phyloP scores from a whole-genome alignment of 805 yeast genomes.

The Tetrapisispora phaffii region DNA sequence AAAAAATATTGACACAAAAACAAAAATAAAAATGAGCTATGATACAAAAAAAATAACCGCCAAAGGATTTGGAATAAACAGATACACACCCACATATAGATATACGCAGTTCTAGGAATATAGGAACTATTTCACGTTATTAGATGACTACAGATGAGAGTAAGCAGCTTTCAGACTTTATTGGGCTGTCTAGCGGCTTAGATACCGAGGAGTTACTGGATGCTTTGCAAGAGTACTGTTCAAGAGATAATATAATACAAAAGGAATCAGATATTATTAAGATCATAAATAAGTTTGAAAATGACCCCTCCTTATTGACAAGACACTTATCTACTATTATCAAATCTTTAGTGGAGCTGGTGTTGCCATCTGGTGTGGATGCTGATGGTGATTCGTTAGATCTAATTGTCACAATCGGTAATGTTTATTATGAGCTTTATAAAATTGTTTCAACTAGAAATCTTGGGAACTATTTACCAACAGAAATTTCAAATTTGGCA shows the following conservation, averaged over 20 bases:
- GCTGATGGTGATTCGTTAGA: constrained; percentile 4
- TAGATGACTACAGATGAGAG: not conserved
- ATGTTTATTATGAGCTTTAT: constrained; percentile 30
- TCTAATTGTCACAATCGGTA: not conserved
- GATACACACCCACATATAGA: no score
- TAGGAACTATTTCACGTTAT: no score
- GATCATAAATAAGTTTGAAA: constrained; percentile 19
- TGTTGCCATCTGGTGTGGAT: not conserved
- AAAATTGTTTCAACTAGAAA: constrained; percentile 60
- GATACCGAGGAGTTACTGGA: not conserved
- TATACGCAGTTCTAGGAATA: no score
- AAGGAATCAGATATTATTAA: constrained; percentile 1
- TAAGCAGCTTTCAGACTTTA: no score
- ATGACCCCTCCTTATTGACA: constrained; percentile 17
- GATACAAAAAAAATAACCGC: no score
- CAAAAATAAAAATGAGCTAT: no score
- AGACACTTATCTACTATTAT: constrained; percentile 4
- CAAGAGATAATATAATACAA: not conserved
- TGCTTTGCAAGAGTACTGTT: not conserved
- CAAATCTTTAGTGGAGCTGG: not conserved
- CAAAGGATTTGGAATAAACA: no score
- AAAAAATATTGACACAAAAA: no score
- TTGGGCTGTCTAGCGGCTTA: not conserved
- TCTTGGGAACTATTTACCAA: constrained; percentile 47
- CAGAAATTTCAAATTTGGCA: constrained; percentile 35